Base-by-base conservation (phyloP, 306 rosid genomes). In the Lablab purpureus region DNA sequence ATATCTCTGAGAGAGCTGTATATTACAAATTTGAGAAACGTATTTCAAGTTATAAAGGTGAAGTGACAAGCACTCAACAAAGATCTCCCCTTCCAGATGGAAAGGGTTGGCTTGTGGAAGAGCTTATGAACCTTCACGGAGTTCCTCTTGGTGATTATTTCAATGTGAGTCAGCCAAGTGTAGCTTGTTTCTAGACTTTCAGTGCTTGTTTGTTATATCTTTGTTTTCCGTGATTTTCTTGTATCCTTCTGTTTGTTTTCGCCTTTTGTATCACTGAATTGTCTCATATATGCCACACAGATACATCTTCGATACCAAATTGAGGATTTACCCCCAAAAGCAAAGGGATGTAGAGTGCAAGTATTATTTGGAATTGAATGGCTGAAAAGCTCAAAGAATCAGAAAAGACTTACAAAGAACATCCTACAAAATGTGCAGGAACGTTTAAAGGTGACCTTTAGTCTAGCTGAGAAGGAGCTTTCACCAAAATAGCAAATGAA, bases 51-150 rank as follows among this genome's bases (percentile, higher is more conserved):
- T 96, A 90, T 82, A 84, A 87, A 83, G 97, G 92, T 78, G 94
- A 90, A 84, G 93, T 93, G 80, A 96, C 97, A 17, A 93, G 98
- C 51, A 85, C 90, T 65, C 99, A 93, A 68, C 96, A 88, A 87
- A 89, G 73, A 81, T 83, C 88, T 64, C 88, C 82, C 27, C 89
- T 91, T 55, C 7, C 77, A 46, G 92, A 90, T 47, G 87, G 84
- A 83, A 96, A 89, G 50, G 98, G 99, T 60, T 96, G 94, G 93
- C 85, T 90, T 37, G 78, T 96, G 66, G 98, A 96, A 84, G 99
- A 96, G 85, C 94, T 91, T 75, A 83, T 90, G 90, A 93, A 86
- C 30, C 90, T 91, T 84, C 97, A 91, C 63, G 94, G 93, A 58
- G 84, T 96, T 88, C 98, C 98, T 9, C 92, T 96, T 27, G 98